Evolutionary conservation across 345 rosid species (phyloP).

Genomic region (Cardiospermum halicacabum): DNA sequence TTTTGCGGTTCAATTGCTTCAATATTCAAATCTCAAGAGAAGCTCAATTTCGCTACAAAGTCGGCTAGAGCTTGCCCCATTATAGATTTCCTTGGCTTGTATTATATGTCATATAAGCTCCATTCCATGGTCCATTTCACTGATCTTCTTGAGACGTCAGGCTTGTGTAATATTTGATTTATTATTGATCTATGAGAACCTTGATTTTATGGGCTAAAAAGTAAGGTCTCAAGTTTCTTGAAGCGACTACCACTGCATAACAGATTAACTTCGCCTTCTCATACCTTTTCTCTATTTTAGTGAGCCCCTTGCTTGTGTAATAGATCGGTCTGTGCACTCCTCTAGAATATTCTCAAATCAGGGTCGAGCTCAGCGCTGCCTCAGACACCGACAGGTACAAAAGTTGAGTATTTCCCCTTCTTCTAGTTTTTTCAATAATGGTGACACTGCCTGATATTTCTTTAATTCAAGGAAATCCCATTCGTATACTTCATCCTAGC

Average conservation of each 20-base stretch:
- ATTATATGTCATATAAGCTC: too few relatives aligned
- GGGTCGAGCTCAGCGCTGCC: too few relatives aligned
- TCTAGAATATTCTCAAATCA: background rate
- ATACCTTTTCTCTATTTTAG: background rate
- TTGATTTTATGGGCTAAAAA: background rate
- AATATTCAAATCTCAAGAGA: too few relatives aligned
- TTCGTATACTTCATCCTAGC: background rate
- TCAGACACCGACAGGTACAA: background rate
- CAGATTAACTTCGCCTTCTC: background rate
- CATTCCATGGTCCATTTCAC: background rate
- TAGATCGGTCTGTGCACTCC: background rate
- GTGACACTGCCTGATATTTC: background rate
- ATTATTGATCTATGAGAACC: background rate
- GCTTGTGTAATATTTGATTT: background rate
- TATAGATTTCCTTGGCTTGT: too few relatives aligned
- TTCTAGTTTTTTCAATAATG: background rate
- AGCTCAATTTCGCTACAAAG: too few relatives aligned
- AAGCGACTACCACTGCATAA: background rate
- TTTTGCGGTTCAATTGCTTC: too few relatives aligned
- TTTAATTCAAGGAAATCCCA: background rate
- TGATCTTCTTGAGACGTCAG: background rate
- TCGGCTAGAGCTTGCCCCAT: too few relatives aligned
- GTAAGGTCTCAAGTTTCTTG: background rate
- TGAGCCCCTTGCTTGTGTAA: background rate
- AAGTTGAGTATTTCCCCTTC: background rate